Evolutionary conservation across 2,329 filamentous ascomycete genomes (phyloP).

Genomic region (Periconia sp.): DNA sequence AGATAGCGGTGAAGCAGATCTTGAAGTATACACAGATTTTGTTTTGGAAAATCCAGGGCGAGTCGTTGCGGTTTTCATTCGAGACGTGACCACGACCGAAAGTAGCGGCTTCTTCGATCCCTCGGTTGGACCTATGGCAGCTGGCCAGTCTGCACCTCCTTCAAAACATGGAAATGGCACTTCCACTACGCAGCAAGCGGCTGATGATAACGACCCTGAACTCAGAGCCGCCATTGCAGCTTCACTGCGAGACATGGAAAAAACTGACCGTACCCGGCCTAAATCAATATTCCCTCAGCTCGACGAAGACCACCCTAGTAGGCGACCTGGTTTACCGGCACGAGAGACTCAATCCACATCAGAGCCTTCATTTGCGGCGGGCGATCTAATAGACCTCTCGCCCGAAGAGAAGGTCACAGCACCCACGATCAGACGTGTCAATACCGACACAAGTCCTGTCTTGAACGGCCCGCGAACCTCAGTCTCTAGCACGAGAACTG

Average conservation of each 20-base stretch:
- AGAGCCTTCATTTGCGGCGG: conserved; percentile 23
- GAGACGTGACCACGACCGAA: conserved; percentile 86
- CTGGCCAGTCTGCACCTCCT: conserved; percentile 29
- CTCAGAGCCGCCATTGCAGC: conserved; percentile 51
- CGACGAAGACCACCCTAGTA: conserved; percentile 37
- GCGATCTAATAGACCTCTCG: conserved; percentile 52
- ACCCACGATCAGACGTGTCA: conserved; percentile 18
- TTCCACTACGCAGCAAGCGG: conserved; percentile 16
- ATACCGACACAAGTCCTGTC: conserved; percentile 28
- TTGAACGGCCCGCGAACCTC: conserved; percentile 15
- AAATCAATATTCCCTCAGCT: conserved; percentile 35
- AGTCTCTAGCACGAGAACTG: conserved; percentile 28
- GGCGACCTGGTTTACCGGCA: conserved; percentile 40
- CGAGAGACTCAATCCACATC: conserved; percentile 29
- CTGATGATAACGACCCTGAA: conserved; percentile 52
- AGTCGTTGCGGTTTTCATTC: conserved; percentile 86
- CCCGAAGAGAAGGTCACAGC: conserved; percentile 38
- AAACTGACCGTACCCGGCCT: conserved; percentile 39
- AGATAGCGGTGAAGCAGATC: conserved; percentile 93
- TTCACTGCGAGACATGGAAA: conserved; percentile 50
- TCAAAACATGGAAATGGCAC: conserved; percentile 15
- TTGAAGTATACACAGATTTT: conserved; percentile 97
- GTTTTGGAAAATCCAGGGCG: conserved; percentile 79
- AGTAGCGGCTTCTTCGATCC: conserved; percentile 77
- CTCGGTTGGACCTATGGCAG: conserved; percentile 45